Conservation (phyloP, 1,284 basidiomycete species). For the Mycena sp. region DNA sequence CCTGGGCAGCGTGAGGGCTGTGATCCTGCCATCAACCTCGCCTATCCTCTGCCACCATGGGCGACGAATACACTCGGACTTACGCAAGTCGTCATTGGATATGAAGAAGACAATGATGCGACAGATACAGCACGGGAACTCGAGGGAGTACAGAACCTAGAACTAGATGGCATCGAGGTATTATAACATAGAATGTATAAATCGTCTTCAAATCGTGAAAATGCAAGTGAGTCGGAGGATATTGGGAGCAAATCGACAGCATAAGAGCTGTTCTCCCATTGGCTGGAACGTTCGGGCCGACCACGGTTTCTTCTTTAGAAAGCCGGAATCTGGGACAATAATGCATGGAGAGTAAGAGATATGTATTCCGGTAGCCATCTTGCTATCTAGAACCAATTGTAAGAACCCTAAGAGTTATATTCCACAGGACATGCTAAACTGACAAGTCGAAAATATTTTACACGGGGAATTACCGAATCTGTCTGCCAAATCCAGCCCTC, state of each 20-base stretch:
- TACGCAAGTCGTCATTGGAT: neutral
- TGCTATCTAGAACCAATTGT: neutral
- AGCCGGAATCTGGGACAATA: too few species aligned
- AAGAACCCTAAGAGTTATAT: too few species aligned
- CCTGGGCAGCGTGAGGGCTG: neutral
- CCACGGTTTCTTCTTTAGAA: too few species aligned
- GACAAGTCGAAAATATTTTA: too few species aligned
- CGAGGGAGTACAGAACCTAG: neutral
- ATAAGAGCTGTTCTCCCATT: too few species aligned
- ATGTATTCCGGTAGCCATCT: too few species aligned
- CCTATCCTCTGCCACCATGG: slow-evolving; percentile 6
- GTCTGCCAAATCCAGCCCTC: neutral
- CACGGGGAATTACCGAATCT: neutral
- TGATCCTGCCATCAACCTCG: neutral
- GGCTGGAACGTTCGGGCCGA: too few species aligned
- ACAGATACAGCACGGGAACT: neutral
- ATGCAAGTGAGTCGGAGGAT: neutral
- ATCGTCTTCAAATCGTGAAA: neutral
- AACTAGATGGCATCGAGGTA: neutral
- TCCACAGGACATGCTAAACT: too few species aligned
- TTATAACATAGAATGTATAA: neutral
- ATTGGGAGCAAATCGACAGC: too few species aligned
- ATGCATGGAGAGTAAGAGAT: too few species aligned
- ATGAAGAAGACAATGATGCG: neutral
- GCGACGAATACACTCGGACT: slow-evolving; percentile 1